Percentiles rank a stretch among this genome's conserved stretches.
phyloP scores from a whole-genome alignment of 1,284 basidiomycete genomes.

The Trichosporon faecale region DNA sequence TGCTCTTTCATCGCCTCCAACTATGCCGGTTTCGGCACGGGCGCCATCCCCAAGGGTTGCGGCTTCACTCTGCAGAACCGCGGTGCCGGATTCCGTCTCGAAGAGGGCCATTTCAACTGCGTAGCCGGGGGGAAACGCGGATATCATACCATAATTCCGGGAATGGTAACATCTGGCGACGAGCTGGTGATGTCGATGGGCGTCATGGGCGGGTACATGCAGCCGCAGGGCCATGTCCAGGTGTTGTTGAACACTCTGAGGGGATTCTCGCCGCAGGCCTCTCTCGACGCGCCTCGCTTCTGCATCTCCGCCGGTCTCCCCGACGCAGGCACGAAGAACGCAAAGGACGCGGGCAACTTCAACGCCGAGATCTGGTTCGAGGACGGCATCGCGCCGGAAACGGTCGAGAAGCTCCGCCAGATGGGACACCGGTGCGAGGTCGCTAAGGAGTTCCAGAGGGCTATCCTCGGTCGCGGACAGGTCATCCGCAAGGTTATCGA shows the following conservation, averaged over 20 bases:
- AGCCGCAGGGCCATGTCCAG: conserved; percentile 30
- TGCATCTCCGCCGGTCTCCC: conserved; percentile 83
- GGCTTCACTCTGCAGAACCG: conserved; percentile 96
- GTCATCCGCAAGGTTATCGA: conserved; percentile 75
- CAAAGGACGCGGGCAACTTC: conserved; percentile 57
- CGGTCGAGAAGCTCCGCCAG: conserved; percentile 62
- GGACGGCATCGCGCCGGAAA: conserved; percentile 65
- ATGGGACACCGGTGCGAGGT: conserved; percentile 82
- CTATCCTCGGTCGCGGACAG: conserved; percentile 84
- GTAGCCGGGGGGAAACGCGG: conserved; percentile 79
- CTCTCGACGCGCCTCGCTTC: conserved; percentile 86
- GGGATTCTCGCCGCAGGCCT: conserved; percentile 76
- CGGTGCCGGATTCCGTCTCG: conserved; percentile 76
- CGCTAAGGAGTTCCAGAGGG: conserved; percentile 62
- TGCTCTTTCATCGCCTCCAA: conserved; percentile 81
- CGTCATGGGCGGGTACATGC: conserved; percentile 67
- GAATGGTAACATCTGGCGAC: conserved; percentile 72
- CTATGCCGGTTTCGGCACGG: conserved; percentile 64
- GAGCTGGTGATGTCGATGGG: conserved; percentile 85
- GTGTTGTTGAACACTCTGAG: conserved; percentile 79
- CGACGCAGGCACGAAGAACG: conserved; percentile 57
- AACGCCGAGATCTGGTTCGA: conserved; percentile 77
- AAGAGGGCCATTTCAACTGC: conserved; percentile 77
- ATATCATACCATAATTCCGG: conserved; percentile 91
- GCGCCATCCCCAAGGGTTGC: conserved; percentile 83